Evolutionary conservation across 2,329 filamentous ascomycete genomes (phyloP).

Genomic region (Scedosporium minutisporum): DNA sequence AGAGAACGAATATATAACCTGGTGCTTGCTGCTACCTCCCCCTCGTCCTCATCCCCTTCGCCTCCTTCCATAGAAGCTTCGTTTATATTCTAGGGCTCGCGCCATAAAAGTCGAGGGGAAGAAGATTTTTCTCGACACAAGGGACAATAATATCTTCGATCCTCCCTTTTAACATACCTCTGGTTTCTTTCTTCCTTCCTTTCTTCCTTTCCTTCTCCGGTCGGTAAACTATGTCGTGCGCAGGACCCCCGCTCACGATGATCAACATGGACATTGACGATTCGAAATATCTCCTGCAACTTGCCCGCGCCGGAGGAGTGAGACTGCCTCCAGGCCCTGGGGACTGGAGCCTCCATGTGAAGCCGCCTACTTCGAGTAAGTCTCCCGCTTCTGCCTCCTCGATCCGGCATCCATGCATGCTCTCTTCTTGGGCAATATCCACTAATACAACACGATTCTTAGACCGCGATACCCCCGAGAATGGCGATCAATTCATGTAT

Average conservation of each 20-base stretch:
- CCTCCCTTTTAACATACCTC: neutral
- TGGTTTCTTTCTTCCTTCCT: too few relatives aligned
- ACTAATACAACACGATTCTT: neutral
- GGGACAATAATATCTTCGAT: neutral
- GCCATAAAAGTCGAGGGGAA: neutral
- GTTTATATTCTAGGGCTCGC: neutral
- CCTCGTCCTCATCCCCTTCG: neutral
- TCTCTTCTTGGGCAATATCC: too few relatives aligned
- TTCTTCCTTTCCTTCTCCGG: neutral
- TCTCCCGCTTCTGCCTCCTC: neutral
- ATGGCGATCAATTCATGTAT: neutral
- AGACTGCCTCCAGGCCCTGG: neutral
- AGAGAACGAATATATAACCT: neutral
- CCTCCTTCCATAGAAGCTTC: neutral
- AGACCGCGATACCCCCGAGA: neutral
- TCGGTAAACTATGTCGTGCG: neutral
- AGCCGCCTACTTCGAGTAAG: neutral
- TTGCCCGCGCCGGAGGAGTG: neutral
- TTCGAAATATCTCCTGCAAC: conserved; percentile 1
- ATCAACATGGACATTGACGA: conserved; percentile 3
- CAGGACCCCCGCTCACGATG: neutral
- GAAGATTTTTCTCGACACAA: neutral
- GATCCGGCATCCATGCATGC: too few relatives aligned
- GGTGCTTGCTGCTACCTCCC: neutral
- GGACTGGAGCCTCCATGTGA: conserved; percentile 1